A percentile compares a stretch with the other conserved stretches of the same genome.
Evolutionary conservation across 345 rosid species (phyloP).

Genomic region (Aquilaria malaccensis): DNA sequence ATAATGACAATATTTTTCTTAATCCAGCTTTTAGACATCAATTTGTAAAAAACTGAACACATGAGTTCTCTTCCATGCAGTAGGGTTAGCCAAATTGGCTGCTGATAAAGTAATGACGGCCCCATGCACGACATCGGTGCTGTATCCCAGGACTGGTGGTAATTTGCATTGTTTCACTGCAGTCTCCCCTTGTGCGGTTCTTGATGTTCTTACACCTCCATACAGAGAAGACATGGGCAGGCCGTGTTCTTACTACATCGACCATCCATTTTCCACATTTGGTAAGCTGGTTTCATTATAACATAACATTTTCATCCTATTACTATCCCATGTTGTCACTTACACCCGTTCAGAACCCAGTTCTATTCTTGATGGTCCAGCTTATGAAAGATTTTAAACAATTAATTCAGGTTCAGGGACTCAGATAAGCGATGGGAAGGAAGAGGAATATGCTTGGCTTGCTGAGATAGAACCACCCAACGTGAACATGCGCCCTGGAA

Average conservation of each 20-base stretch:
- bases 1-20: too few species aligned
- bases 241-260: conserved; percentile 73
- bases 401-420: conserved; percentile 36
- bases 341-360: background rate
- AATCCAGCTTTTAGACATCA: too few species aligned
- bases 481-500: conserved; percentile 71
- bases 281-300: conserved; percentile 29
- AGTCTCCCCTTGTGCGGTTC: conserved; percentile 80
- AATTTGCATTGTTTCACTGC: conserved; percentile 96
- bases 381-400: conserved; percentile 6
- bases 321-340: background rate
- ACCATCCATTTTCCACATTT: conserved; percentile 59
- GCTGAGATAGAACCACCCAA: conserved; percentile 66
- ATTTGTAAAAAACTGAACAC: too few species aligned
- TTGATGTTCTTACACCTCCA: conserved; percentile 89
- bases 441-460: conserved; percentile 82
- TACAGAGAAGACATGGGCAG: conserved; percentile 72
- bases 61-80: conserved; percentile 23
- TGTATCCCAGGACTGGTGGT: conserved; percentile 79
- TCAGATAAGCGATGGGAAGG: conserved; percentile 33
- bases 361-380: background rate
- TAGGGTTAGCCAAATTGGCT: conserved; percentile 55
- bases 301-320: background rate
- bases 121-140: conserved; percentile 53
- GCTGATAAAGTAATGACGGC: conserved; percentile 63